phyloP scores from a whole-genome alignment of 768 basidiomycete species.

The Termitomyces sp. region DNA sequence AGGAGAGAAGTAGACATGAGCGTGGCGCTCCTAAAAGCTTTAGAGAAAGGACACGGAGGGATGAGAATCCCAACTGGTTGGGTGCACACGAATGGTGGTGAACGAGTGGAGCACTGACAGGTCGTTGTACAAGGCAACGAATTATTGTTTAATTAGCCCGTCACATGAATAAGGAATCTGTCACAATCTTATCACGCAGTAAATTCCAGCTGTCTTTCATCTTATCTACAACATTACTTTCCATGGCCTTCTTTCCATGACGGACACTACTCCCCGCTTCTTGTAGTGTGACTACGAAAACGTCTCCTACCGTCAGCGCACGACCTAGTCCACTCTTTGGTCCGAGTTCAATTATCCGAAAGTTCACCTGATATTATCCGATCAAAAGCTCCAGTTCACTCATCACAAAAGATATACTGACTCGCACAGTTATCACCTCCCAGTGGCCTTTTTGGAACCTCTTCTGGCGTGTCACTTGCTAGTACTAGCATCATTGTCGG shows the following conservation, averaged over 20 bases:
- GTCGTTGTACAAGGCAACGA: slow-evolving; percentile 1
- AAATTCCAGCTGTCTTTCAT: neutral
- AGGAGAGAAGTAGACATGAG: slow-evolving; percentile 20
- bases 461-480: neutral
- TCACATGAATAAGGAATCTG: slow-evolving; percentile 12
- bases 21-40: slow-evolving; percentile 7
- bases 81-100: neutral
- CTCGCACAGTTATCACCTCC: neutral
- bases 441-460: neutral
- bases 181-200: neutral
- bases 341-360: too few species aligned
- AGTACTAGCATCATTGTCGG: too few species aligned
- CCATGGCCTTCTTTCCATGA: neutral
- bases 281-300: neutral
- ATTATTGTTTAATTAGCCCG: neutral
- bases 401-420: too few species aligned
- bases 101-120: slow-evolving; percentile 7
- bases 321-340: too few species aligned
- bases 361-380: too few species aligned
- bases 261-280: neutral
- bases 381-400: too few species aligned
- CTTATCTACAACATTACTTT: neutral
- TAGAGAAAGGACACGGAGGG: neutral
- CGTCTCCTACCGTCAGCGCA: neutral
- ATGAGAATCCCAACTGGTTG: neutral